Conservation (phyloP, 2,329 filamentous ascomycete species). For the Fusarium sacchari region DNA sequence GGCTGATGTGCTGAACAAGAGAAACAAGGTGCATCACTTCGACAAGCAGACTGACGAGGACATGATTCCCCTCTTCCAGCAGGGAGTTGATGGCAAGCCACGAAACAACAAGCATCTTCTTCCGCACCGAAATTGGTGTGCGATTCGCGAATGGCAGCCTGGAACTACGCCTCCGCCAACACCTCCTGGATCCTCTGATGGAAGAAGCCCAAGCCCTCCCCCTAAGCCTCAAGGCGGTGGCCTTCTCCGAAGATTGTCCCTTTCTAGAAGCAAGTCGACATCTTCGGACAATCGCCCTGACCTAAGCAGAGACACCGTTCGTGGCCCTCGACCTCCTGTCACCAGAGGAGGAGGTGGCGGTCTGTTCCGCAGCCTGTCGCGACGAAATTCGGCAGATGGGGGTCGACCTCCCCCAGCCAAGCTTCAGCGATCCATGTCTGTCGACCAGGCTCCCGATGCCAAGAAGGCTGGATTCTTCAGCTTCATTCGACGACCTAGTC, state of each 20-base stretch:
- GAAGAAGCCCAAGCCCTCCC: slow-evolving; percentile 54
- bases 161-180: slow-evolving; percentile 78
- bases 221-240: slow-evolving; percentile 47
- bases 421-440: slow-evolving; percentile 68
- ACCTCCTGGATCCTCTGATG: slow-evolving; percentile 65
- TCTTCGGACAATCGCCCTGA: slow-evolving; percentile 52
- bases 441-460: slow-evolving; percentile 63
- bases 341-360: slow-evolving; percentile 54
- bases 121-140: slow-evolving; percentile 94
- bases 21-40: slow-evolving; percentile 83
- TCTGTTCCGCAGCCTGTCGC: slow-evolving; percentile 58
- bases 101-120: slow-evolving; percentile 92
- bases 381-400: slow-evolving; percentile 48
- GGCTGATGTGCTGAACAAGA: slow-evolving; percentile 91
- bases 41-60: slow-evolving; percentile 86
- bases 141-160: slow-evolving; percentile 85
- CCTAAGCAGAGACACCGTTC: slow-evolving; percentile 49
- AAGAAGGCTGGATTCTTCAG: slow-evolving; percentile 55
- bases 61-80: slow-evolving; percentile 93
- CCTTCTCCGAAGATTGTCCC: slow-evolving; percentile 59
- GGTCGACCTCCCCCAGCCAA: slow-evolving; percentile 49
- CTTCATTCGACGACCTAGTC: slow-evolving; percentile 54
- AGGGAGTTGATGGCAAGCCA: slow-evolving; percentile 87
- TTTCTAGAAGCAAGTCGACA: slow-evolving; percentile 49
- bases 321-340: slow-evolving; percentile 60